Base-by-base conservation (phyloP, 805 yeast genomes). In the Tetrapisispora nanseiensis region DNA sequence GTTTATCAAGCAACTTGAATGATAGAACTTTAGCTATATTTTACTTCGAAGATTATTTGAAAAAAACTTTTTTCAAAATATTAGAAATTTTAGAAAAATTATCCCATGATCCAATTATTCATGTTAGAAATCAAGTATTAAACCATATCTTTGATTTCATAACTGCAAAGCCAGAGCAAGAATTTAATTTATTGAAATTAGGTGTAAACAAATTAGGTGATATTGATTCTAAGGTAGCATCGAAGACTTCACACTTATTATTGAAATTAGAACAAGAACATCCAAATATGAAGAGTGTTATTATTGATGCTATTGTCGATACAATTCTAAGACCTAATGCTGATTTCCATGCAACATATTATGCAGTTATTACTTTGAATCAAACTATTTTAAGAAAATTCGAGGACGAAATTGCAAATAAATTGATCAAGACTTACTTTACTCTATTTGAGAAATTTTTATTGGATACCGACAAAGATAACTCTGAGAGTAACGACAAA, bases 131-230 rank as follows among this genome's bases (percentile, higher is more conserved):
- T 70, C 84, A 78, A 48, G 78, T 82, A 23, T 75, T 87, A 27
- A 68, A 76, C 32, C 87, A 85, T 56, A 74, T 89, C 26, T 84
- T 87, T 51, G 95, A 84, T 44, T 69, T 92, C 34, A 67, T 92
- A 46, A 79, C 79, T 49, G 71, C 82, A 6, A 90, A 89, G 62
- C 97, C 98, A 4, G 98, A 92, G 67, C 98, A 92, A 69, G 98
- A 92, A 63, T 94, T 81, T 40, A 92, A 92, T 61, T 68, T 92
- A 50, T 70, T 92, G 54, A 75, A 87, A 52, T 70, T 92, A 41
- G 95, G 95, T 41, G 92, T 87, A 36, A 92, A 92, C 62, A 92
- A 92, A 61, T 70, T 92, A 29, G 98, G 98, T 65, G 98, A 92
- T 59, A 74, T 75, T 34, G 96, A 90, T 48, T 82, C 85, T 48